Evolutionary conservation across 192 early-diverging fungal species (phyloP), one percentile per base, ranked within the genome.

Genomic region (Coemansia sp.): DNA sequence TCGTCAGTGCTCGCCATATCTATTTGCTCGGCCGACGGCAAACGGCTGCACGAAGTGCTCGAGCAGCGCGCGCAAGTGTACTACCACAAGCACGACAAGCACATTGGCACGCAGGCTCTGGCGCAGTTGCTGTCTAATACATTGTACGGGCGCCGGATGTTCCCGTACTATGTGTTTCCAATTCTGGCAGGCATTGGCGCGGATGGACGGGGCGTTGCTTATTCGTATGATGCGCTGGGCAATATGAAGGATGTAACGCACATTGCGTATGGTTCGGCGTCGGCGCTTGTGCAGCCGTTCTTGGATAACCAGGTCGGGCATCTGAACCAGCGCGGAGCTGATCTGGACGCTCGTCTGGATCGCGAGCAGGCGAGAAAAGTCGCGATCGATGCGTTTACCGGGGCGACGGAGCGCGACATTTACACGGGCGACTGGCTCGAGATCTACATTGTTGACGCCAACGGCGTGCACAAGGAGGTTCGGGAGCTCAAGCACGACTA

Each of bases 401-500:
- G 90, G 25, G 96, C 95, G 15, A 91, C 97, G 2, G 97, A 99
- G 85, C 92, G 97, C 59, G 96, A 99, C 74, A 99, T 98, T 54
- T 89, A 98, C 78, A 99, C 97, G 19, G 97, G 97, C 64, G 97
- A 99, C 79, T 88, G 83, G 72, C 82, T 98, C 10, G 92, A 99
- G 63, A 89, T 98, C 65, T 96, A 91, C 81, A 83, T 93, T 31
- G 88, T 99, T 57, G 90, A 85, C 46, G 85, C 75, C 66, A 85
- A 85, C 11, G 92, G 92, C 31, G 87, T 95, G 47, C 83, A 88
- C 34, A 83, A 89, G 62, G 81, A 91, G 73, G 83, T 74, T 63
- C 82, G 85, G 65, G 85, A 83, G 55, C 85, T 99, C 81, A 99
- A 96, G 89, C 87, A 83, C 71, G 97, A 99, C 86, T 99, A 87